phyloP scores from a whole-genome alignment of 805 yeast genomes.

The Starmerella potacharoeniae region DNA sequence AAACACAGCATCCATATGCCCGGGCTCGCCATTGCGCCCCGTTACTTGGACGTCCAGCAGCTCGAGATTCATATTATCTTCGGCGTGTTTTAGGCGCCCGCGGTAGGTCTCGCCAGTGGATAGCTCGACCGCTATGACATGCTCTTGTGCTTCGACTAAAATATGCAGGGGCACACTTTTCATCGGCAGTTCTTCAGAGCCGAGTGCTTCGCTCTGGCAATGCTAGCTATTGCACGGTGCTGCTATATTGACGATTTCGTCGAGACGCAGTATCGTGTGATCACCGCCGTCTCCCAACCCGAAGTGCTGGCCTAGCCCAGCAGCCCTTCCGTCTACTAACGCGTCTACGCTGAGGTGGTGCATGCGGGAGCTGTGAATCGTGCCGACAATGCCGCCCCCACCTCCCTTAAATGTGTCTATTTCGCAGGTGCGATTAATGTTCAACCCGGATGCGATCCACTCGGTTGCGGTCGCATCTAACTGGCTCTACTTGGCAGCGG shows the following conservation, averaged over 20 bases:
- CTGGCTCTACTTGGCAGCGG: constrained; percentile 43
- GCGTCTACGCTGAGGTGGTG: not conserved
- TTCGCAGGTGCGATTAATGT: constrained; percentile 41
- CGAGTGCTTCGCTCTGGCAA: not conserved
- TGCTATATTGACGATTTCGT: not conserved
- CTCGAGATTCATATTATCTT: constrained; percentile 91
- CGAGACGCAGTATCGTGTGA: no score
- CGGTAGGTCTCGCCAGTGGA: constrained; percentile 77
- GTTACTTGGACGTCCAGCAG: constrained; percentile 72
- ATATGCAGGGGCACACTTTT: constrained; percentile 72
- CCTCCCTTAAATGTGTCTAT: constrained; percentile 25
- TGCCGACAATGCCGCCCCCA: not conserved
- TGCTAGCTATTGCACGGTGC: not conserved
- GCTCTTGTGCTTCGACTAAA: constrained; percentile 82
- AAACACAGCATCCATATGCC: constrained; percentile 73
- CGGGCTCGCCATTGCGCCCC: constrained; percentile 58
- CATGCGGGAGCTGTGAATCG: not conserved
- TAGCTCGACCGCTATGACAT: constrained; percentile 69
- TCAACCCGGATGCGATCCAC: constrained; percentile 37
- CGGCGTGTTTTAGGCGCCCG: constrained; percentile 71
- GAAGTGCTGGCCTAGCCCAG: no score
- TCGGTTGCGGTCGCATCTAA: constrained; percentile 47
- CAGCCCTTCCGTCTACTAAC: no score
- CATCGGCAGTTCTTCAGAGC: constrained; percentile 2
- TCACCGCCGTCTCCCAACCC: no score